Conservation (phyloP, 106 monocot species). For the Acorus calamus region DNA sequence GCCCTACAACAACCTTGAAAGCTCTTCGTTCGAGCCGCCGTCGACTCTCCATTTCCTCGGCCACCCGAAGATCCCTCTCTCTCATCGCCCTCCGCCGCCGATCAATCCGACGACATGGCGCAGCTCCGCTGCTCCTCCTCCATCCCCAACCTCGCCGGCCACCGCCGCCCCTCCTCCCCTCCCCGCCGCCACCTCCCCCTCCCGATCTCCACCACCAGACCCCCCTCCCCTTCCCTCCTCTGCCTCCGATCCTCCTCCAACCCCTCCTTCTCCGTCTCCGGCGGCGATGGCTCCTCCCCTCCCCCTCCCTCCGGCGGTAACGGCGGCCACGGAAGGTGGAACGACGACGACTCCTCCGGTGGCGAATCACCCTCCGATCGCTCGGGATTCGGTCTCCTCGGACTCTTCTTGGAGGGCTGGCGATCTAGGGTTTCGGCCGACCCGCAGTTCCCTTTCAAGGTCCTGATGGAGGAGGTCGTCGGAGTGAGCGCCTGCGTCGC, state of each 20-base stretch:
- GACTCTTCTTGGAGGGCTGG: constrained; percentile 57
- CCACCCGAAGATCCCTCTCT: background rate
- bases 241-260: background rate
- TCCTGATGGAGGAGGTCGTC: constrained; percentile 77
- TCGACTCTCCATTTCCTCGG: background rate
- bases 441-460: constrained; percentile 81
- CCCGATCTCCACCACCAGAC: background rate
- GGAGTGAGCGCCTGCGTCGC: constrained; percentile 59
- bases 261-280: constrained; percentile 1
- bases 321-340: constrained; percentile 10
- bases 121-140: background rate
- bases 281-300: background rate
- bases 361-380: background rate
- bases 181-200: background rate
- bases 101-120: background rate
- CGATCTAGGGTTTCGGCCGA: constrained; percentile 68
- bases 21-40: background rate
- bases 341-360: background rate
- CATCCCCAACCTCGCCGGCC: background rate
- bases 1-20: too few species aligned
- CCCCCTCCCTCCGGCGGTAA: constrained; percentile 1
- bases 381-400: constrained; percentile 14
- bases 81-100: background rate
- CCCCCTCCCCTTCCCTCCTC: background rate
- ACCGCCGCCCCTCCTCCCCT: background rate